Conservation (phyloP, 1,284 basidiomycete genomes). For the Cryptococcus sp. region DNA sequence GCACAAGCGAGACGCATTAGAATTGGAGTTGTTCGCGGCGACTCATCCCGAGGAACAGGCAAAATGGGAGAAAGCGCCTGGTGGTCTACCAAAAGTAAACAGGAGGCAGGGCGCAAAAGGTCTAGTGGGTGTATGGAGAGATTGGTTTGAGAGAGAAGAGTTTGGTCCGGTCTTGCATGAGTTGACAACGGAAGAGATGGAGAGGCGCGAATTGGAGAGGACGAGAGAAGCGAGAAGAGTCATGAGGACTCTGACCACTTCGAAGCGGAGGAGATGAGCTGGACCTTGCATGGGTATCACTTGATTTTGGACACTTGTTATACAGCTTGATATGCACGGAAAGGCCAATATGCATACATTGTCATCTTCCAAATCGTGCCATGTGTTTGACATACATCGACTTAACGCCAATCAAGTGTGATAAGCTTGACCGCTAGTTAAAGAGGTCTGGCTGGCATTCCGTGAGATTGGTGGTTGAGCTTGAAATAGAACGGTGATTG, state of each 20-base stretch:
- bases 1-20: conserved; percentile 91
- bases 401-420: no score
- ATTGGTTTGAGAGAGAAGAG: conserved; percentile 90
- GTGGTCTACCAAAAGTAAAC: conserved; percentile 58
- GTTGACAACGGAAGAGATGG: conserved; percentile 85
- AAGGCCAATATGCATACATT: no score
- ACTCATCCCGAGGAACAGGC: conserved; percentile 56
- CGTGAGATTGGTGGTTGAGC: no score
- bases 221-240: conserved; percentile 64
- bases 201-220: conserved; percentile 79
- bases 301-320: no score
- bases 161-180: conserved; percentile 88
- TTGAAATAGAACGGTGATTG: no score
- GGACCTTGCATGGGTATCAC: background rate
- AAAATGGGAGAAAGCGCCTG: conserved; percentile 67
- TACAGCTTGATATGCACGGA: no score
- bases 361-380: no score
- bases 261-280: conserved; percentile 18
- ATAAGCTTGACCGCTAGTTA: no score
- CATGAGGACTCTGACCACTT: conserved; percentile 24
- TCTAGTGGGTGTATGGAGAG: conserved; percentile 88
- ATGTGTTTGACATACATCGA: no score
- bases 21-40: conserved; percentile 80
- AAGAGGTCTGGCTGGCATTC: no score
- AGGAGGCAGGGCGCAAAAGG: conserved; percentile 65